Base-by-base conservation (phyloP, 345 rosid species). In the Conringia planisiliqua region DNA sequence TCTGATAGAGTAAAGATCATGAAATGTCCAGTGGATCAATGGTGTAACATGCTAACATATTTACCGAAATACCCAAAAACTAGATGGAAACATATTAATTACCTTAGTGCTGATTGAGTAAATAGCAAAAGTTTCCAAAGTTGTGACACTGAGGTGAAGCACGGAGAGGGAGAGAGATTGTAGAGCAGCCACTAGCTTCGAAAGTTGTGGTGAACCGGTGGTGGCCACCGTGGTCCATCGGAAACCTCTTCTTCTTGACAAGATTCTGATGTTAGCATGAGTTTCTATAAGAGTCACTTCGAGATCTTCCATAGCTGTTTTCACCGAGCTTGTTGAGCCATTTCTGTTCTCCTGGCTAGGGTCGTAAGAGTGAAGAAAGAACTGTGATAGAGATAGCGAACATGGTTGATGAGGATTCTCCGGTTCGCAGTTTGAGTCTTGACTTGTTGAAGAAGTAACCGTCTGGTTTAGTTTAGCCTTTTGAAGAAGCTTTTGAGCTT, bases 41-140 rank as follows among this genome's bases (percentile, higher is more conserved):
- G 86, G 69, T 67, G 56, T 20, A 50, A 10, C 29, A 22, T 50
- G 12, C 26, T 5, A 32, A 32, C 35, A 32, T 32, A 6, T 52
- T 26, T 48, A 48, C 14, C 55, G 54, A 9, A 18, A 18, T 20
- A 0, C 29, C 26, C 24, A 22, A 20, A 5, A 20, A 22, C 55
- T n/a, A n/a, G n/a, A n/a, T n/a, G n/a, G n/a, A n/a, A n/a, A n/a
- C n/a, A n/a, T n/a, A n/a, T n/a, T 27, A 4, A 68, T 48, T 54
- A 91, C 97, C 97, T 89, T 91, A 66, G 90, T 83, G 77, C 91
- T 89, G 75, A 91, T 86, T 55, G 93, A 88, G 82, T 88, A 91
- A 68, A 91, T 84, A 62, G 82, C 89, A 62, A 84, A 71, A 4
- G 75, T 84, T 68, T 84, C 83, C 72, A 81, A 40, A 74, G 90